Evolutionary conservation across 805 yeast genomes (phyloP).

Genomic region (Candida nonsorbophila): DNA sequence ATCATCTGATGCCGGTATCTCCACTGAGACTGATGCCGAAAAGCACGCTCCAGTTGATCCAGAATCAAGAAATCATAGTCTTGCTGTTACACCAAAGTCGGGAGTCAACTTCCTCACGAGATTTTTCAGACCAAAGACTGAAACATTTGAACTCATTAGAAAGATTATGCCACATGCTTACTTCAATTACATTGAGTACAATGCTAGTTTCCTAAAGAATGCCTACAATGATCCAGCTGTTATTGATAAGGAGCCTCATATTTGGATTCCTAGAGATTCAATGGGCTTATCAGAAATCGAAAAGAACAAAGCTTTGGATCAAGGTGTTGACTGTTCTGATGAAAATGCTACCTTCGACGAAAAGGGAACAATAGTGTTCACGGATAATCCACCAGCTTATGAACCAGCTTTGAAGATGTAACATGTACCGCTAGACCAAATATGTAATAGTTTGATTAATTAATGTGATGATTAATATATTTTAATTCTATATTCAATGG

Average conservation of each 20-base stretch:
- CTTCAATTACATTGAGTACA: slow-evolving; percentile 37
- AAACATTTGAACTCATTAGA: slow-evolving; percentile 43
- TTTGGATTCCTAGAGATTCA: slow-evolving; percentile 69
- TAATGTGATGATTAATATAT: neutral
- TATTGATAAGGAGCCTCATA: slow-evolving; percentile 50
- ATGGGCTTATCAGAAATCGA: slow-evolving; percentile 62
- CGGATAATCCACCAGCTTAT: slow-evolving; percentile 70
- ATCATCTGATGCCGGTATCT: neutral
- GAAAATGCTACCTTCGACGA: slow-evolving; percentile 54
- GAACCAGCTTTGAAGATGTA: slow-evolving; percentile 42
- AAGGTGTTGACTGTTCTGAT: slow-evolving; percentile 51
- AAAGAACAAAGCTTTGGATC: slow-evolving; percentile 50
- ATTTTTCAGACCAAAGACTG: slow-evolving; percentile 45
- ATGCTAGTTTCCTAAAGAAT: slow-evolving; percentile 32
- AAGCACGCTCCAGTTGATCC: slow-evolving; percentile 2
- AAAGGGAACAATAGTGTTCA: slow-evolving; percentile 47
- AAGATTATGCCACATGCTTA: slow-evolving; percentile 36
- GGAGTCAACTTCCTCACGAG: slow-evolving; percentile 26
- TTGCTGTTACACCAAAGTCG: slow-evolving; percentile 10
- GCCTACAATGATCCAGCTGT: slow-evolving; percentile 57
- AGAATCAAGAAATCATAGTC: slow-evolving; percentile 1
- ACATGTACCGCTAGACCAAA: slow-evolving; percentile 1
- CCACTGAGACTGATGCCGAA: slow-evolving; percentile 1
- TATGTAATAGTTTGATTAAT: neutral
- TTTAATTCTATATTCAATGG: too few species aligned